Evolutionary conservation across 2,329 filamentous ascomycete species (phyloP).

Genomic region (Trichophyton rubrum): DNA sequence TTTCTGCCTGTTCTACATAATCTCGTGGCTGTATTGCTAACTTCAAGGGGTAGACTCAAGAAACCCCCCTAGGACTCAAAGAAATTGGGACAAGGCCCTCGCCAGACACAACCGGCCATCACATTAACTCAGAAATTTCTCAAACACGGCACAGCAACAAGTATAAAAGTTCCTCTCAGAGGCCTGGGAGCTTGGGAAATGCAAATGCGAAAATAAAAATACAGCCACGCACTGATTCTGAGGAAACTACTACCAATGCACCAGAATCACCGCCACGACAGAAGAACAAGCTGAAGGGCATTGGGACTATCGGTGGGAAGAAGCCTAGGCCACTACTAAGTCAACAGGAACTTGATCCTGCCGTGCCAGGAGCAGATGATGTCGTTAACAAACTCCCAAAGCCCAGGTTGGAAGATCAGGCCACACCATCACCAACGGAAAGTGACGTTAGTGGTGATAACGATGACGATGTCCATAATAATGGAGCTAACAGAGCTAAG

Average conservation of each 20-base stretch:
- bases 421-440: conserved; percentile 9
- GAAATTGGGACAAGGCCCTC: background rate
- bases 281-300: conserved; percentile 7
- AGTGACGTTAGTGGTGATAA: background rate
- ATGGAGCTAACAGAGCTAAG: background rate
- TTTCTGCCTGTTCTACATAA: conserved; percentile 5
- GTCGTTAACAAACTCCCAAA: background rate
- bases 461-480: conserved; percentile 5
- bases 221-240: background rate
- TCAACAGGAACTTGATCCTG: background rate
- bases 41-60: conserved; percentile 21
- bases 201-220: conserved; percentile 8
- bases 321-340: conserved; percentile 1
- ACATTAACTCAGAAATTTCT: background rate
- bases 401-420: background rate
- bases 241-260: conserved; percentile 10
- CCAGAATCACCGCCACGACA: background rate
- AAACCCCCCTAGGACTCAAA: conserved; percentile 24
- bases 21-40: background rate
- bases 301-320: conserved; percentile 12
- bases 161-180: background rate
- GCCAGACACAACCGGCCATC: background rate
- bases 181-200: conserved; percentile 10
- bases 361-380: background rate
- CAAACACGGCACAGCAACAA: background rate